phyloP scores from a whole-genome alignment of 179 eudicot genomes.

The Sideroxylon spinosum region DNA sequence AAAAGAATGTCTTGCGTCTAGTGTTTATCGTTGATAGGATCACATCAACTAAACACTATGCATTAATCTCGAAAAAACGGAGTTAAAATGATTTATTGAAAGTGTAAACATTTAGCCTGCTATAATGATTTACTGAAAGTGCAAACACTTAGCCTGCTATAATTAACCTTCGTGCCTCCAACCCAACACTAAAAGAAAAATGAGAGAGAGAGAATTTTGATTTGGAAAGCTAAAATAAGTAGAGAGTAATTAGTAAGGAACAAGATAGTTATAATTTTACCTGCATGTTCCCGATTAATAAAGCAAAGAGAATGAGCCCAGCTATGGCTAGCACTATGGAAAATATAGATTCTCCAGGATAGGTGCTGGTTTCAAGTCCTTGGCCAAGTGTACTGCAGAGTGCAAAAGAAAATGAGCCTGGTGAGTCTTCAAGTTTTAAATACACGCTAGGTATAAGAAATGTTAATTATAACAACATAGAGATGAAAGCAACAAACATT shows the following conservation, averaged over 20 bases:
- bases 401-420: constrained; percentile 1
- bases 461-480: background rate
- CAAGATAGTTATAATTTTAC: constrained; percentile 27
- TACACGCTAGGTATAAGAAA: background rate
- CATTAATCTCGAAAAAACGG: background rate
- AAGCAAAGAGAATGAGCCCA: constrained; percentile 84
- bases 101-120: background rate
- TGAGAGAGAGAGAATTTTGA: background rate
- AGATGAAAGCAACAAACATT: background rate
- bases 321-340: constrained; percentile 77
- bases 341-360: constrained; percentile 77
- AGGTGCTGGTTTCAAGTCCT: constrained; percentile 92
- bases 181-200: background rate
- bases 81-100: background rate
- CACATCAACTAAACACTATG: background rate
- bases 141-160: background rate
- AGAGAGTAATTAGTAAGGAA: background rate
- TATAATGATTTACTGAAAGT: background rate
- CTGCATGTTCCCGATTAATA: constrained; percentile 94
- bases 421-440: background rate
- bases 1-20: no score
- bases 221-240: background rate
- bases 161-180: no score
- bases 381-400: constrained; percentile 79
- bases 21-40: background rate